Evolutionary conservation across 2,329 filamentous ascomycete species (phyloP), one percentile per base, ranked within the genome.

Genomic region (Ophiostoma montium): DNA sequence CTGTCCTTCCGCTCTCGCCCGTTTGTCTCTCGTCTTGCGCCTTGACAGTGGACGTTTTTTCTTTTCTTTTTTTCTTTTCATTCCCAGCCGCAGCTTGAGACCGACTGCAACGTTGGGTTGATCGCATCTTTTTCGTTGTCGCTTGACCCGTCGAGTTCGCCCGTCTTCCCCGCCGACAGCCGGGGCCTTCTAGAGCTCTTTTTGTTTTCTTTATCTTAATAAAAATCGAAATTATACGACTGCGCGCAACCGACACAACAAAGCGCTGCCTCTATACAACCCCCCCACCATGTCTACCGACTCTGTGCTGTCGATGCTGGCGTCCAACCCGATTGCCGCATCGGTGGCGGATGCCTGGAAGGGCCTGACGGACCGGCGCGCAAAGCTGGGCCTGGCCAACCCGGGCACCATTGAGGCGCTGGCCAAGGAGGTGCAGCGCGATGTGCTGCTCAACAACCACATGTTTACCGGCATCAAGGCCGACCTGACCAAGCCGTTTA

Each of bases 401-500:
- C 92, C 92, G 36, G 92, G 92, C 60, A 89, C 85, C 47, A 82
- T 95, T 57, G 92, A 98, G 69, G 82, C 81, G 62, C 82, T 66
- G 65, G 78, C 84, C 58, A 82, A 84, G 65, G 92, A 98, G 72
- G 88, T 95, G 55, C 84, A 94, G 71, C 88, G 89, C 69, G 89
- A 95, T 76, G 89, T 95, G 59, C 83, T 96, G 65, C 80, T 95
- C 61, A 92, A 84, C 70, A 95, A 95, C 74, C 85, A 87, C 67
- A 94, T 92, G 80, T 96, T 98, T 74, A 85, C 86, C 41, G 92
- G 92, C 61, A 77, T 98, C 66, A 86, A 90, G 64, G 94, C 90
- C 65, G 92, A 98, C 68, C 74, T 96, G 64, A 95, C 88, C 64
- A 96, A 95, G 75, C 82, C 87, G 63, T 94, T 96, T 70, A 92